Base-by-base conservation (phyloP, 1,139 yeast genomes). In the Wickerhamomyces sp. region DNA sequence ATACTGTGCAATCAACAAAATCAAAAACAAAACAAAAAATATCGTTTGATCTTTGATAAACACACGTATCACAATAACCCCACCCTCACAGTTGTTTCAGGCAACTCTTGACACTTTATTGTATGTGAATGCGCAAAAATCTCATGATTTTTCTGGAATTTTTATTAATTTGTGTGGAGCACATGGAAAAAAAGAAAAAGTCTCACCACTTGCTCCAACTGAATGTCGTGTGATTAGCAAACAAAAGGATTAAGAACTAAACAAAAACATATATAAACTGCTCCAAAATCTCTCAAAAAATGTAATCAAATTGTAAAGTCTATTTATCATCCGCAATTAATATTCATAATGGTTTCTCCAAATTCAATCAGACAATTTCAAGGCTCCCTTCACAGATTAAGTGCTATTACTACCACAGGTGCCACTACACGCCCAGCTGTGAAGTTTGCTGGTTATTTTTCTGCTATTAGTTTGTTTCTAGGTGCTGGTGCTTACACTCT, bases 291-390 rank as follows among this genome's bases (percentile, higher is more conserved):
- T n/a, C n/a, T n/a, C n/a, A n/a, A n/a, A n/a, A n/a, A n/a, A n/a
- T n/a, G n/a, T n/a, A n/a, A n/a, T n/a, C n/a, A n/a, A n/a, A n/a
- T n/a, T n/a, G n/a, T n/a, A n/a, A n/a, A n/a, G n/a, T n/a, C n/a
- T n/a, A n/a, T n/a, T n/a, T n/a, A n/a, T n/a, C 17, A 29, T n/a
- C 14, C 14, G 6, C 22, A 20, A 16, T 10, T 12, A 21, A 37
- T 16, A 14, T 5, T 16, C 8, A 35, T 22, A 42, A 53, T 54
- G 58, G 58, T 54, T 15, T 47, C 55, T 18, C 39, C 47, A 22
- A 41, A 56, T 17, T 21, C 47, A 6, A 29, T 44, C 19, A 49
- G 48, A 45, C 36, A 43, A 8, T 46, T 54, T 38, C 55, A 49
- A 35, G 33, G 42, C 19, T 46, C 58, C 13, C 32, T 47, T 25